Base-by-base conservation (phyloP, 495 filamentous ascomycete species). In the Letharia lupina region DNA sequence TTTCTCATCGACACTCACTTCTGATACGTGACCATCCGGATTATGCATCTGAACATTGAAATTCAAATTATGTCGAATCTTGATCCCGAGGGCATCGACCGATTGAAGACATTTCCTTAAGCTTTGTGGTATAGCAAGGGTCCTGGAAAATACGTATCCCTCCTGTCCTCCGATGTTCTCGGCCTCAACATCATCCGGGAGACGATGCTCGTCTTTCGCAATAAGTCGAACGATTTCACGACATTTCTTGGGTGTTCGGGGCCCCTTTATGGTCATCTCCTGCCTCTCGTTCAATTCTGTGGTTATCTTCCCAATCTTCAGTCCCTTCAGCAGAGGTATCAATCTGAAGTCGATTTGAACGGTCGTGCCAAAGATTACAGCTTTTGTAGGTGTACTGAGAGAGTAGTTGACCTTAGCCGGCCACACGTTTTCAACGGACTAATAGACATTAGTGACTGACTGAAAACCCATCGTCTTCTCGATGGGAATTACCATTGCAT, bases 401-500 rank as follows among this genome's bases (percentile, higher is more conserved):
- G 89, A 89, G 74, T 98, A 98, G 72, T 94, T 87, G 70, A 97
- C 84, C 79, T 98, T 98, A 76, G 93, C 90, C 15, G 89, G 85
- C 94, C 94, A 98, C 64, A 94, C 84, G 71, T 96, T 96, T 74
- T 96, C 90, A 62, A 96, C 87, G n/a, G 88, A 82, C 84, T 86
- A 59, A 10, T 54, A 23, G 61, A n/a, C 23, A 39, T 75, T 42
- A 73, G 63, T 54, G 39, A 12, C 44, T 23, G 39, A 28, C 57
- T 33, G 42, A 5, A 35, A 33, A 50, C 28, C 9, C 37, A 12
- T 12, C 40, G 31, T 16, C 2, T 48, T 8, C 4, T 23, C 2
- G 5, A 41, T 35, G 23, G 23, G 16, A 71, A 75, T 70, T 75
- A 86, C 91, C 90, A 93, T 92, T 15, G 89, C 88, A 73, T 94